Evolutionary conservation across 768 basidiomycete species (phyloP).

Genomic region (Mycena haematopus): DNA sequence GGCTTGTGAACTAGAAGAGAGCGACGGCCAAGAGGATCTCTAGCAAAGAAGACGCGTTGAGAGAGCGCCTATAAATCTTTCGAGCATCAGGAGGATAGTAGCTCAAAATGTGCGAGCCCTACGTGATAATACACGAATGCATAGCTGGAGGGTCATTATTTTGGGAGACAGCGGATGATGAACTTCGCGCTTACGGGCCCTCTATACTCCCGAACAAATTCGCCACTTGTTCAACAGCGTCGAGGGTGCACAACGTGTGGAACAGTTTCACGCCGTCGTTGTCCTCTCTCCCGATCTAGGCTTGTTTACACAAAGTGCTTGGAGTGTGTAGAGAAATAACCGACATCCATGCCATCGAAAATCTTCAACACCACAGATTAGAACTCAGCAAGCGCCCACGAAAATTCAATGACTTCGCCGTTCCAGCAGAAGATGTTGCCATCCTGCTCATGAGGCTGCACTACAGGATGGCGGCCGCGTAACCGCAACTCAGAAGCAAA

Average conservation of each 20-base stretch:
- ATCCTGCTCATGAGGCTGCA: slow-evolving; percentile 70
- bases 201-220: slow-evolving; percentile 67
- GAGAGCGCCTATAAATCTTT: slow-evolving; percentile 43
- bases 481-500: slow-evolving; percentile 80
- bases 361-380: slow-evolving; percentile 45
- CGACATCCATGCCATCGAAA: slow-evolving; percentile 81
- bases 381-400: background rate
- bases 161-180: background rate
- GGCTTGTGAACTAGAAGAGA: slow-evolving; percentile 81
- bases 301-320: background rate
- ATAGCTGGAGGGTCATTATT: slow-evolving; percentile 53
- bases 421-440: slow-evolving; percentile 84
- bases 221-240: slow-evolving; percentile 50
- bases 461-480: slow-evolving; percentile 61
- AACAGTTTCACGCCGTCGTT: slow-evolving; percentile 75
- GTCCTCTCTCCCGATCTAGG: slow-evolving; percentile 61
- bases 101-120: too few relatives aligned
- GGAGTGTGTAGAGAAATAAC: slow-evolving; percentile 27
- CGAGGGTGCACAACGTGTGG: slow-evolving; percentile 38
- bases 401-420: slow-evolving; percentile 64
- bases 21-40: slow-evolving; percentile 86
- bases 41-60: slow-evolving; percentile 67
- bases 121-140: slow-evolving; percentile 69
- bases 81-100: background rate
- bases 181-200: slow-evolving; percentile 71